Percentiles rank a stretch among this genome's conserved stretches.
These are phyloP conservation scores for Psidium friedrichsthalianum DNA, from an alignment of 345 rosid genomes.

Conservation along the genomic window DNA sequence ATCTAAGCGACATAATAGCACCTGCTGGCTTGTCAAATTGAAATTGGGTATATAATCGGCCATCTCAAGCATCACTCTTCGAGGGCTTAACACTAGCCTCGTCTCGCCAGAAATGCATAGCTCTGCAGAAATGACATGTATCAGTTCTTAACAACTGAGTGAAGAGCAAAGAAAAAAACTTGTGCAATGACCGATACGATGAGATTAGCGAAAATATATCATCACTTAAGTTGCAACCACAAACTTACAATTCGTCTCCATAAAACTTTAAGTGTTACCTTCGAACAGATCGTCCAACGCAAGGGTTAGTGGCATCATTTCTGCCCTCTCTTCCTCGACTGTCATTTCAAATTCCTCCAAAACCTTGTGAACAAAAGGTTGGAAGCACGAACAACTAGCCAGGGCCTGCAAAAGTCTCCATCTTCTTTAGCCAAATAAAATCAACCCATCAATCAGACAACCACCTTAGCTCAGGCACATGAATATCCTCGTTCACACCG, in stretches of 20 bases:
- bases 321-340: conserved; percentile 15
- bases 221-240: not conserved
- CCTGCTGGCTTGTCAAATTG: conserved; percentile 80
- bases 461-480: not conserved
- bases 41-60: conserved; percentile 40
- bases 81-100: conserved; percentile 44
- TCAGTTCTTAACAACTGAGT: not conserved
- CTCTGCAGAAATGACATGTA: conserved; percentile 22
- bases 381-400: conserved; percentile 63
- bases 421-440: not conserved
- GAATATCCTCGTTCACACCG: not conserved
- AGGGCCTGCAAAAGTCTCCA: conserved; percentile 44
- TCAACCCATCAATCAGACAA: not conserved
- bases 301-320: conserved; percentile 47
- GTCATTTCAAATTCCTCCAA: conserved; percentile 32
- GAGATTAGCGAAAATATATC: not conserved
- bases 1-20: not conserved
- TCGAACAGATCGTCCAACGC: conserved; percentile 49
- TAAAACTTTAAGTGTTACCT: conserved; percentile 24
- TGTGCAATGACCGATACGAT: not conserved
- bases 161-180: not conserved
- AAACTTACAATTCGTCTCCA: not conserved
- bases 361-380: conserved; percentile 44
- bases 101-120: conserved; percentile 22
- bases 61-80: conserved; percentile 65